Evolutionary conservation across 495 filamentous ascomycete species (phyloP).

Genomic region (Chaetomium tenue): DNA sequence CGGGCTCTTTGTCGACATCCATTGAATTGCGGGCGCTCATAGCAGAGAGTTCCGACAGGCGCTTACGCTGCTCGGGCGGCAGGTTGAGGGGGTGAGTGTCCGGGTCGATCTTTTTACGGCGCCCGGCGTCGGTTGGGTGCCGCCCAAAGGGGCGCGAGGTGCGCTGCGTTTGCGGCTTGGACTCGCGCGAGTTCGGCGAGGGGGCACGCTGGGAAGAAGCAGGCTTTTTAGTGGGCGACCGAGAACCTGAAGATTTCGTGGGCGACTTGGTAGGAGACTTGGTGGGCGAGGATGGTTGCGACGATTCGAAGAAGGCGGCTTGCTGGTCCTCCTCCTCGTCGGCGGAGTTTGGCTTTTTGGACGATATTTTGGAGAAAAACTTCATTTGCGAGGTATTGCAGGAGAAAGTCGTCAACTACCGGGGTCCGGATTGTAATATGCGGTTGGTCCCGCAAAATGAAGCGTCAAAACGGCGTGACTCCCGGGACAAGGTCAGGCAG

Average conservation of each 20-base stretch:
- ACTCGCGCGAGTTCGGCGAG: conserved; percentile 31
- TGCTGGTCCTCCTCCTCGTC: conserved; percentile 49
- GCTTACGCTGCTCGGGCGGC: conserved; percentile 77
- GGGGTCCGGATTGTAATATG: conserved; percentile 32
- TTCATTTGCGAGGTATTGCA: conserved; percentile 46
- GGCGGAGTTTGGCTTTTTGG: conserved; percentile 49
- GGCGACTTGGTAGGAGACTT: conserved; percentile 30
- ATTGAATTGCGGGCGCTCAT: conserved; percentile 67
- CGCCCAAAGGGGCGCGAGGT: conserved; percentile 43
- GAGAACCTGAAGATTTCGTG: conserved; percentile 29
- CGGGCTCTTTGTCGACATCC: conserved; percentile 74
- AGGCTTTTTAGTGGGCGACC: conserved; percentile 38
- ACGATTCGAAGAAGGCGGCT: conserved; percentile 32
- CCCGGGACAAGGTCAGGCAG: conserved; percentile 35
- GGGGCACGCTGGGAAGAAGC: conserved; percentile 25
- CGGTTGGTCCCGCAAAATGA: conserved; percentile 27
- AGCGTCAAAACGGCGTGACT: conserved; percentile 31
- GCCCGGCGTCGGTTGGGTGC: conserved; percentile 41
- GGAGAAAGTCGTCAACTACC: conserved; percentile 23
- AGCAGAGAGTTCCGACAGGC: conserved; percentile 67
- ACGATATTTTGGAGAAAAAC: conserved; percentile 54
- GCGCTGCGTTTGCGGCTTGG: conserved; percentile 38
- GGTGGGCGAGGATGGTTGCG: conserved; percentile 30
- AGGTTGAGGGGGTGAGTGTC: conserved; percentile 83
- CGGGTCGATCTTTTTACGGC: conserved; percentile 57